Conservation (phyloP, 2,329 filamentous ascomycete species). For the Ophiostoma triangulosporum region DNA sequence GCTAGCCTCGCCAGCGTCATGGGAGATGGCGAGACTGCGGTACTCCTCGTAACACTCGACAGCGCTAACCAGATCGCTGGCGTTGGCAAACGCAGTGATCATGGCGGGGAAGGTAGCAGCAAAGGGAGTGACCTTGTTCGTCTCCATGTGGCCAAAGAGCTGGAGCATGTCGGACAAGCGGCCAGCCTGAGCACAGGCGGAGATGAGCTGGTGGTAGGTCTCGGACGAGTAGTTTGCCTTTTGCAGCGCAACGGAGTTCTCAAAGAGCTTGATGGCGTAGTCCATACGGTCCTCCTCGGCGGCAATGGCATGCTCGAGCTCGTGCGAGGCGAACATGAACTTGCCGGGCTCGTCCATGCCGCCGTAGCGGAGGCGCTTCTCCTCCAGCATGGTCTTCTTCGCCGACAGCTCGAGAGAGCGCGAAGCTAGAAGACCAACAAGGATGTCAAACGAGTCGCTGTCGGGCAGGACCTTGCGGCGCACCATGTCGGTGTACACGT, state of each 20-base stretch:
- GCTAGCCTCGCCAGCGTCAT: slow-evolving; percentile 59
- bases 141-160: slow-evolving; percentile 85
- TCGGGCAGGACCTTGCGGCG: slow-evolving; percentile 70
- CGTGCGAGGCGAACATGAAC: slow-evolving; percentile 80
- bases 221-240: slow-evolving; percentile 59
- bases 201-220: slow-evolving; percentile 75
- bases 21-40: slow-evolving; percentile 70
- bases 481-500: slow-evolving; percentile 95
- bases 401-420: slow-evolving; percentile 67
- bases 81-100: slow-evolving; percentile 82
- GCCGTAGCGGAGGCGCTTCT: slow-evolving; percentile 72
- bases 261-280: slow-evolving; percentile 75
- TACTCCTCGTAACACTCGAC: slow-evolving; percentile 96
- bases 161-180: slow-evolving; percentile 79
- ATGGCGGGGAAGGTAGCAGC: slow-evolving; percentile 80
- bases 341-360: slow-evolving; percentile 71
- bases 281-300: slow-evolving; percentile 77
- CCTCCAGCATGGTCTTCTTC: slow-evolving; percentile 60
- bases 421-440: slow-evolving; percentile 69
- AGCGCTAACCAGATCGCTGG: slow-evolving; percentile 71
- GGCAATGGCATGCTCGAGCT: slow-evolving; percentile 75
- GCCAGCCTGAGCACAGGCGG: slow-evolving; percentile 71
- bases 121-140: slow-evolving; percentile 56
- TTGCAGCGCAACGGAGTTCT: slow-evolving; percentile 53
- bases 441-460: slow-evolving; percentile 72